Base-by-base conservation (phyloP, 495 filamentous ascomycete species). In the Barbatosphaeria neglecta region DNA sequence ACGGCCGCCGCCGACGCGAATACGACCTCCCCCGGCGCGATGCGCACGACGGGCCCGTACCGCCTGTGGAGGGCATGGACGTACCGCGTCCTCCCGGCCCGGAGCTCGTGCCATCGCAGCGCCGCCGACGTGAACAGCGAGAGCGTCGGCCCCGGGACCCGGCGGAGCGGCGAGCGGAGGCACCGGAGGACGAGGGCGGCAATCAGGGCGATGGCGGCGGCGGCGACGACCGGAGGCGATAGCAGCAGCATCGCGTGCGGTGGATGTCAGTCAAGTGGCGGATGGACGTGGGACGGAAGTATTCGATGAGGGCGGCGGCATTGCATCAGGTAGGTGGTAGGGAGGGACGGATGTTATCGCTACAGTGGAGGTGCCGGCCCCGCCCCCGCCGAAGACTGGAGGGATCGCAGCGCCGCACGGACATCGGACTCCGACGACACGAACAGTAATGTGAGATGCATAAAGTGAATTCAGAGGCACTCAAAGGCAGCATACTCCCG, bases 1-100 rank as follows among this genome's bases (percentile, higher is more conserved):
- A 82, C 66, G 0, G 74, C 79, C 17, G 69, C 63, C 1, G 73
- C 49, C 2, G 70, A 74, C 0, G 74, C 72, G 46, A 85, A 83
- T 0, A 74, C 75, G 8, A 82, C 70, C 57, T 84, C 80, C 49
- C 76, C 75, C 0, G 79, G 78, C 3, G 69, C 68, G 13, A 82
- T 62, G 4, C 78, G 70, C 9, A 82, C 76, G 0, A 72, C 68
- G 3, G 75, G 68, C 0, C 78, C 78, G 50, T 82, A 82, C 11
- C 52, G 48, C 24, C 68, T 51, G 49, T 83, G 81, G 20, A 83
- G 56, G 3, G 39, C 13, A 45, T 82, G 78, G 37, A 84, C 65
- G 37, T 71, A 77, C 23, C 59, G 52, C 0, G 78, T 78, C 20
- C 79, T 63, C n/a, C 63, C 61, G 3, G 68, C 68, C 6, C 55